These are phyloP conservation scores for Hyphopichia burtonii DNA, from an alignment of 1,139 yeast genomes.

Conservation along the genomic window DNA sequence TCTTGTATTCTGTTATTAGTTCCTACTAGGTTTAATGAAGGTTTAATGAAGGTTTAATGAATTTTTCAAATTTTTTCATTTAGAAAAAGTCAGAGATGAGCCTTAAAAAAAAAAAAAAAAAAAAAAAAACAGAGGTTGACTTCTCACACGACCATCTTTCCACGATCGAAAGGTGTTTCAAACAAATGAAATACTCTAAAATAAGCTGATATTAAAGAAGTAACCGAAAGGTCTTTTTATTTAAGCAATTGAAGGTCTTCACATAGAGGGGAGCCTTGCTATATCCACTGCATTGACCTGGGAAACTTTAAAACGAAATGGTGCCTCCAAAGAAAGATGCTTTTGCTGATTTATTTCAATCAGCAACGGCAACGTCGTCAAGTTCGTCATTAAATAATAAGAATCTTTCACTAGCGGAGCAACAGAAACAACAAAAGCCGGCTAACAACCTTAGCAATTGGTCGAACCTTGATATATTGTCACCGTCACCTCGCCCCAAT, in stretches of 20 bases:
- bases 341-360: conserved; percentile 46
- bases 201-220: too few relatives aligned
- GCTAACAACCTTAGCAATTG: conserved; percentile 10
- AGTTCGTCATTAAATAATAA: conserved; percentile 9
- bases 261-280: too few relatives aligned
- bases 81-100: neutral
- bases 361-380: conserved; percentile 23
- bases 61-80: neutral
- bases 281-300: too few relatives aligned
- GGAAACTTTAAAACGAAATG: conserved; percentile 7
- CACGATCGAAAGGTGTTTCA: too few relatives aligned
- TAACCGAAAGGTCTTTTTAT: too few relatives aligned
- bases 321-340: conserved; percentile 47
- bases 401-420: conserved; percentile 18
- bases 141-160: neutral
- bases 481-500: conserved; percentile 12
- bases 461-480: conserved; percentile 22
- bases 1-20: conserved; percentile 22
- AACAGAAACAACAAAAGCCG: conserved; percentile 14
- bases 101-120: neutral
- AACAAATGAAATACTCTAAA: too few relatives aligned
- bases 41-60: neutral
- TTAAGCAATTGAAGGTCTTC: too few relatives aligned
- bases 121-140: neutral
- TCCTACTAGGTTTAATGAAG: conserved; percentile 13